Evolutionary conservation across 139 green algal species (phyloP).

Genomic region (Closterium sp.): DNA sequence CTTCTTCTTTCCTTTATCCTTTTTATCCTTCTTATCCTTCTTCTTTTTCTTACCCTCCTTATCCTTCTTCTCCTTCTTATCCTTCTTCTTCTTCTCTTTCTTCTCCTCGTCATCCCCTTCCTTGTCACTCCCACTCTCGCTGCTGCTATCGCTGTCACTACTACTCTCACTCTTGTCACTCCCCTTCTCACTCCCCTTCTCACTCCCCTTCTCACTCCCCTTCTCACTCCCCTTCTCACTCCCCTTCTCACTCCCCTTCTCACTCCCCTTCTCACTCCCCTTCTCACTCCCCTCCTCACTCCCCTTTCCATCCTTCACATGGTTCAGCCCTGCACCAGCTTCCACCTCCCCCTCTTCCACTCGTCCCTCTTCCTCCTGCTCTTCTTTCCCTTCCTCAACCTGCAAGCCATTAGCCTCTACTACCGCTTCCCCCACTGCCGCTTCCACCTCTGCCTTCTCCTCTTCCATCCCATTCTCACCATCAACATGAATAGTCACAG

Average conservation of each 20-base stretch:
- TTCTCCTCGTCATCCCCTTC: not conserved
- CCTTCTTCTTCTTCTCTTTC: too few species aligned
- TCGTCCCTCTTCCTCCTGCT: not conserved
- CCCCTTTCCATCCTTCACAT: not conserved
- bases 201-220: too few species aligned
- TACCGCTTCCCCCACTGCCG: too few species aligned
- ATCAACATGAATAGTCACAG: not conserved
- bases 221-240: too few species aligned
- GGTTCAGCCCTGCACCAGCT: not conserved
- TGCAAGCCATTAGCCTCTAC: not conserved
- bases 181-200: not conserved
- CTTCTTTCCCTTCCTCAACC: not conserved
- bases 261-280: too few species aligned
- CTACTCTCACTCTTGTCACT: not conserved
- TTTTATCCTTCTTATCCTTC: too few species aligned
- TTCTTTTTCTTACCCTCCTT: too few species aligned
- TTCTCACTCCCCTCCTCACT: not conserved
- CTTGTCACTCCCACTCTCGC: not conserved
- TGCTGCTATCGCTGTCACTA: not conserved
- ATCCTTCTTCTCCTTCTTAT: too few species aligned
- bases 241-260: too few species aligned
- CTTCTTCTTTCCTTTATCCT: too few species aligned
- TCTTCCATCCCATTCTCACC: not conserved
- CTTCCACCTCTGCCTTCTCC: not conserved
- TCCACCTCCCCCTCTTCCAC: not conserved